Base-by-base conservation (phyloP, 805 yeast species). In the Candida qinlingensis region DNA sequence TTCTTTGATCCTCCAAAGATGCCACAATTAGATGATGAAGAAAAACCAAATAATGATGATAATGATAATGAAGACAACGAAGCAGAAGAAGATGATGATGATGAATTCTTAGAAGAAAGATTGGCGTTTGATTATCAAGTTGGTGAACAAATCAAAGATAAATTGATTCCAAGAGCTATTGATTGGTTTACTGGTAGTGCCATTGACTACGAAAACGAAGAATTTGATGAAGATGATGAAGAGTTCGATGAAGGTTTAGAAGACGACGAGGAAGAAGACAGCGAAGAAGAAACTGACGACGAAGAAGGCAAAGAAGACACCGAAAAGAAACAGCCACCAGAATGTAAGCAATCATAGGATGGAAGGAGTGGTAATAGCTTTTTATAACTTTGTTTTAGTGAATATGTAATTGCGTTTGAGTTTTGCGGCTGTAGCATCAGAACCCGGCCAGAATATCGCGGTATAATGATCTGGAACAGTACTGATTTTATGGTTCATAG, bases 151-250 rank as follows among this genome's bases (percentile, higher is more conserved):
- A 80, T 94, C 66, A 94, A 94, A 74, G 98, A 94, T 68, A 87
- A 94, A 68, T 78, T 94, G 64, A 84, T 94, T 54, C 97, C 98
- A 54, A 83, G 97, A 65, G 98, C 98, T 45, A 79, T 94, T 61
- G 98, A 92, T 67, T 94, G 99, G 98, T 94, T 90, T 68, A 92
- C 99, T 8, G 99, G 99, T 42, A 89, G 89, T 56, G 99, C 99
- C 27, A 77, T 92, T 50, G 96, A 87, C 49, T 80, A 78, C 11
- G 89, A 76, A 8, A 87, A 78, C 13, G 84, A 76, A 4, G 83
- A 77, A 10, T 81, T 72, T 3, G 81, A 72, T 6, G 87, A 78
- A 12, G 87, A 75, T 1, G 87, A 76, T 39, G 86, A 76, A 11
- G 85, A 66, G 10, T 71, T 62, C 9, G 71, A 58, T 12, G 70